These are phyloP conservation scores for Fragaria iinumae DNA, from an alignment of 306 rosid genomes.

Conservation along the genomic window DNA sequence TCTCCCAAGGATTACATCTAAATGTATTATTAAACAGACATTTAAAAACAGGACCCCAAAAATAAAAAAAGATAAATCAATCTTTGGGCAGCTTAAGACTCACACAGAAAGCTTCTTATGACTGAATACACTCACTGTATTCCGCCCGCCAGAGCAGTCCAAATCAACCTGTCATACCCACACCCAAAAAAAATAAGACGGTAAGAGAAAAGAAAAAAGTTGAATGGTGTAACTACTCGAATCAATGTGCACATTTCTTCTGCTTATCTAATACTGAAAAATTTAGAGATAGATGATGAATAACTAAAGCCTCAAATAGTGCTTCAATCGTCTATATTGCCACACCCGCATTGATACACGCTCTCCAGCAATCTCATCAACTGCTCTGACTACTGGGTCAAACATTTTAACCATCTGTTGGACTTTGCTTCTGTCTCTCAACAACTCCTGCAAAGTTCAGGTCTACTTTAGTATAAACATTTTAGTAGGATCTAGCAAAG, in stretches of 20 bases:
- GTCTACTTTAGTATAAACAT: neutral
- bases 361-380: conserved; percentile 82
- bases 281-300: neutral
- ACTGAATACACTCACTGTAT: conserved; percentile 68
- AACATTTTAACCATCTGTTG: conserved; percentile 64
- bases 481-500: neutral
- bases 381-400: conserved; percentile 80
- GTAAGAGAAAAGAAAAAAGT: neutral
- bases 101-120: conserved; percentile 74
- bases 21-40: neutral
- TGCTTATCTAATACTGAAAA: neutral
- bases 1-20: neutral
- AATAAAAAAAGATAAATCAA: neutral
- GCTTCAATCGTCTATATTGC: neutral
- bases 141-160: conserved; percentile 80
- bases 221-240: neutral
- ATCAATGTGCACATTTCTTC: neutral
- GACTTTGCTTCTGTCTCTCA: conserved; percentile 76
- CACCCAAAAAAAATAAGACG: conserved; percentile 1
- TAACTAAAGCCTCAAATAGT: neutral
- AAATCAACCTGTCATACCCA: conserved; percentile 64
- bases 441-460: conserved; percentile 56
- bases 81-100: conserved; percentile 19
- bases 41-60: neutral
- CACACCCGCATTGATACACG: conserved; percentile 94